A percentile compares a stretch with the other conserved stretches of the same genome.
These are phyloP conservation scores for Malus fusca DNA, from an alignment of 306 rosid species.

Conservation along the genomic window DNA sequence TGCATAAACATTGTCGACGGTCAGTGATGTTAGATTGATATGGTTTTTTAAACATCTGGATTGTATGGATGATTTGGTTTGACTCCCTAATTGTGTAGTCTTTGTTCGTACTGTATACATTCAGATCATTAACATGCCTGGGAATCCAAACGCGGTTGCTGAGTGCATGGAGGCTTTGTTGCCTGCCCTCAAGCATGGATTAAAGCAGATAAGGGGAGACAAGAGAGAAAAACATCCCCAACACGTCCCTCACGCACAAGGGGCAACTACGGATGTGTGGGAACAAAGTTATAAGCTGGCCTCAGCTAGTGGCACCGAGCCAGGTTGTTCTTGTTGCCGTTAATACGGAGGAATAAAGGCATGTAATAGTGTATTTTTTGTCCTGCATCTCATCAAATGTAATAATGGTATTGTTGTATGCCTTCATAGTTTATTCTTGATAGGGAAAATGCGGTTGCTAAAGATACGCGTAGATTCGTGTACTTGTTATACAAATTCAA, in stretches of 20 bases:
- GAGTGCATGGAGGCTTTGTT: constrained; percentile 90
- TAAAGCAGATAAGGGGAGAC: constrained; percentile 82
- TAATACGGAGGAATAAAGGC: not conserved
- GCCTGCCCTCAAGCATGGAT: constrained; percentile 84
- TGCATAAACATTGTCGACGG: not conserved
- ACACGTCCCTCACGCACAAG: constrained; percentile 68
- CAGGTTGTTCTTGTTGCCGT: constrained; percentile 52
- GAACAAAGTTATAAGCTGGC: constrained; percentile 58
- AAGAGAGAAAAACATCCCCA: constrained; percentile 87
- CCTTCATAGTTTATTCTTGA: not conserved
- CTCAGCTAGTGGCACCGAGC: constrained; percentile 27
- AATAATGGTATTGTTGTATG: not conserved
- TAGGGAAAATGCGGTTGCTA: too few species aligned
- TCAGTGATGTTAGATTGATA: not conserved
- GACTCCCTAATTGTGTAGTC: not conserved
- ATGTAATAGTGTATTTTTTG: not conserved
- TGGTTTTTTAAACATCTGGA: not conserved
- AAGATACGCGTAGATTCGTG: too few species aligned
- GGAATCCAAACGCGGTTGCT: constrained; percentile 89
- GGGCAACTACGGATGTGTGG: constrained; percentile 53
- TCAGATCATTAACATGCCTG: constrained; percentile 79
- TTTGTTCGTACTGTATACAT: not conserved
- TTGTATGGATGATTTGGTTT: not conserved
- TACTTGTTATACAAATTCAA: too few species aligned
- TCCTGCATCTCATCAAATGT: not conserved